Evolutionary conservation across 169 alveolate genomes (phyloP), one percentile per base, ranked within the genome.

Genomic region (Cryptosporidium ubiquitum): DNA sequence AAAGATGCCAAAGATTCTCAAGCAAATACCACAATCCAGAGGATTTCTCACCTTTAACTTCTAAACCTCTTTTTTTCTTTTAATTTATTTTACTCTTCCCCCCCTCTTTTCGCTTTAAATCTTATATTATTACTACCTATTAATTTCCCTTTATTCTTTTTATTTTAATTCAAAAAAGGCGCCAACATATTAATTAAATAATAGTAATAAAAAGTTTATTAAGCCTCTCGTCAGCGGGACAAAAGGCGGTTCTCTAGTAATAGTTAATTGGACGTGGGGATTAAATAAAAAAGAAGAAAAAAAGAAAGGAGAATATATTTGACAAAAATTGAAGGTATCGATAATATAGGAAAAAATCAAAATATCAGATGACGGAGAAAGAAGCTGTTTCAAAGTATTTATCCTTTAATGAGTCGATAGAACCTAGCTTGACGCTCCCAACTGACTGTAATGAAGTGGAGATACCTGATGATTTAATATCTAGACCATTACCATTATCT

Each of bases 401-500:
- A 26, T 71, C 85, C 44, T 71, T 71, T 26, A 71, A 71, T 33
- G 85, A 71, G 70, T 47, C 85, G 0, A 71, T 71, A 47, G 85
- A 71, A 23, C 85, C 85, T 9, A 71, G n/a, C 14, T 71, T 71
- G 20, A 37, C 35, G 12, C 85, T 71, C 20, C 85, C 85, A 10
- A 35, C 20, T 6, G 69, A 42, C 42, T 71, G 85, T 57, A 71
- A 20, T 39, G 58, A 71, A 31, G 85, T 71, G 7, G 85, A 71
- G 9, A 42, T 71, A 26, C 69, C 85, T 9, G 44, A 20, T 5
- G 85, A 71, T 37, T 31, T 71, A 37, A 71, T 71, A 57, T 49
- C 85, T 3, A 71, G 64, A 75, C 86, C 93, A 85, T 31, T 94
- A 66, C 92, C 95, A 42, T 86, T 94, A 73, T 93, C 93, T 91